Base-by-base conservation (phyloP, 2,329 filamentous ascomycete species). In the Trichoderma simmonsii region DNA sequence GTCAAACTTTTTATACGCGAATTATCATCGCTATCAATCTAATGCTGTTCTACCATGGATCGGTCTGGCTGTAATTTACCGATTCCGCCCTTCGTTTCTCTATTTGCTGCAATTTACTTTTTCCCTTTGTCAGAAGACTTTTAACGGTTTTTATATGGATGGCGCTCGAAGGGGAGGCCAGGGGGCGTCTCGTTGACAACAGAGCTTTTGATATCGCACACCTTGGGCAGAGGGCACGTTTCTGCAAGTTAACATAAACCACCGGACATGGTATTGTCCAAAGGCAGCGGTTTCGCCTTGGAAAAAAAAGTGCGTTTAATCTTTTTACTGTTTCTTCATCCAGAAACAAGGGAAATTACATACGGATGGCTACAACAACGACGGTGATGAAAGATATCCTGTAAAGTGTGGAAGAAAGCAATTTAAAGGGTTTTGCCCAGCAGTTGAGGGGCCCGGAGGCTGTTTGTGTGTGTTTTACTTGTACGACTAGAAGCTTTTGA, bases 261-360 rank as follows among this genome's bases (percentile, higher is more conserved):
- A 76, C 48, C 76, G 77, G 77, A 78, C 76, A 80, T 79, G 77
- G 77, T 72, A 75, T 75, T 43, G 39, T 43, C 39, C 75, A 75
- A 77, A 76, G 80, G 76, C 73, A 71, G 74, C 73, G 75, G 78
- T 28, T 59, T 67, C 32, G 67, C 57, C 67, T 63, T 63, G 21
- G 48, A 54, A 77, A 78, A 77, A 84, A 84, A 84, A 83, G 79
- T 79, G 54, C 61, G 61, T 70, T 70, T 63, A 57, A 70, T 62
- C 34, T 72, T 36, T 67, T 68, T 56, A 75, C 78, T 81, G 78
- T 80, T 80, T 82, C 79, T 82, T 83, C 80, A 79, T 80, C 79
- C 79, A 80, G 80, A 81, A 80, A 77, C 67, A 75, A 74, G 79
- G 73, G 48, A 51, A 63, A 30, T 48, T 69, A 60, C 56, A 69